Percentiles rank a stretch among this genome's conserved stretches.
Evolutionary conservation across 2,329 filamentous ascomycete genomes (phyloP).

Genomic region (Apiospora sp.): DNA sequence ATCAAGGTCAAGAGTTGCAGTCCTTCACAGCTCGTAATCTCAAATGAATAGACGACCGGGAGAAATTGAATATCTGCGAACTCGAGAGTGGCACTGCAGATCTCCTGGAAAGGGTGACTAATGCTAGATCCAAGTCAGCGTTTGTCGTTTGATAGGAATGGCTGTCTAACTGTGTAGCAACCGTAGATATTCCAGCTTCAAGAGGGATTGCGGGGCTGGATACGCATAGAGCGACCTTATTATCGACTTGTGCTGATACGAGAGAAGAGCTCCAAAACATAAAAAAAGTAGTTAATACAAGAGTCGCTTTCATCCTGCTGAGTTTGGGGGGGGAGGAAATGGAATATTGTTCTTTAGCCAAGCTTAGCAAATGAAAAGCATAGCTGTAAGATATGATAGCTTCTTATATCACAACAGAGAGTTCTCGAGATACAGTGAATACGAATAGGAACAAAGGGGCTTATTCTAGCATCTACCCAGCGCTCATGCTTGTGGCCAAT

Average conservation of each 20-base stretch:
- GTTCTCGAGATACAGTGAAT: no score
- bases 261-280: background rate
- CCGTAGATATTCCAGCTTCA: background rate
- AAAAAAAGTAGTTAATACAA: background rate
- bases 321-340: background rate
- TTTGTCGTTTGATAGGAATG: background rate
- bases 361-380: background rate
- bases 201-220: constrained; percentile 12
- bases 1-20: background rate
- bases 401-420: background rate
- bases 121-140: background rate
- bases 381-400: background rate
- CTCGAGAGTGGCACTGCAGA: background rate
- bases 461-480: background rate
- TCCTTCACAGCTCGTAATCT: background rate
- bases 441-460: background rate
- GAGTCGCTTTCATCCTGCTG: background rate
- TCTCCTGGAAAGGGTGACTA: background rate
- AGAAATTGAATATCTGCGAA: constrained; percentile 4
- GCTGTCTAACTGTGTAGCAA: background rate
- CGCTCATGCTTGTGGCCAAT: background rate
- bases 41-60: background rate
- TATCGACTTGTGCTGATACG: background rate
- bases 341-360: background rate
- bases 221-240: background rate